Conservation (phyloP, 1,284 basidiomycete species). For the Marasmius fiardii region DNA sequence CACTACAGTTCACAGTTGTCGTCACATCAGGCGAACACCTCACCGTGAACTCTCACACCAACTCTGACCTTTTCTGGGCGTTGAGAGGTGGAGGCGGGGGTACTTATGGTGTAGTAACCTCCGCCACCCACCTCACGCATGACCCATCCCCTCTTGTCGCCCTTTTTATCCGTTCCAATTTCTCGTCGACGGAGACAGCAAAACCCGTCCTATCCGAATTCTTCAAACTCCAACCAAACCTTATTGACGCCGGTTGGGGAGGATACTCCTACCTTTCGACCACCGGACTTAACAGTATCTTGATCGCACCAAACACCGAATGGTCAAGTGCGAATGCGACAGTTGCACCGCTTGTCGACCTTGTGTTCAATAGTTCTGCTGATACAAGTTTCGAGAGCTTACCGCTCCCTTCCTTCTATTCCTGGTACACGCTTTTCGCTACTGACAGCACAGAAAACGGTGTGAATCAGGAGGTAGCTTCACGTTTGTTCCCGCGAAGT, state of each 20-base stretch:
- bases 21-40: constrained; percentile 31
- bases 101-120: constrained; percentile 34
- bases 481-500: constrained; percentile 34
- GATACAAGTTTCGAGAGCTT: constrained; percentile 16
- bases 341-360: constrained; percentile 26
- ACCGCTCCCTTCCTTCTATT: constrained; percentile 5
- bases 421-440: constrained; percentile 17
- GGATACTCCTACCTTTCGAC: constrained; percentile 20
- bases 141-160: constrained; percentile 25
- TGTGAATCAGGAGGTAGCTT: constrained; percentile 26
- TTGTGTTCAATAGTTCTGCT: constrained; percentile 16
- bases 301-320: constrained; percentile 29
- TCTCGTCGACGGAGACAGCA: constrained; percentile 18
- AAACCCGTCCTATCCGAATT: constrained; percentile 22
- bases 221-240: constrained; percentile 20
- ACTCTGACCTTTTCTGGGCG: constrained; percentile 46
- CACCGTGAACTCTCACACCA: constrained; percentile 30
- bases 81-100: constrained; percentile 47
- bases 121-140: constrained; percentile 37
- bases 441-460: constrained; percentile 18
- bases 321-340: constrained; percentile 27
- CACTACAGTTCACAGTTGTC: constrained; percentile 33
- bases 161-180: constrained; percentile 22
- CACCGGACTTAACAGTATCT: constrained; percentile 16
- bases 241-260: constrained; percentile 26